Percentiles rank a stretch among this genome's conserved stretches.
These are phyloP conservation scores for Barnettozyma siamensis DNA, from an alignment of 805 yeast genomes.

Conservation along the genomic window DNA sequence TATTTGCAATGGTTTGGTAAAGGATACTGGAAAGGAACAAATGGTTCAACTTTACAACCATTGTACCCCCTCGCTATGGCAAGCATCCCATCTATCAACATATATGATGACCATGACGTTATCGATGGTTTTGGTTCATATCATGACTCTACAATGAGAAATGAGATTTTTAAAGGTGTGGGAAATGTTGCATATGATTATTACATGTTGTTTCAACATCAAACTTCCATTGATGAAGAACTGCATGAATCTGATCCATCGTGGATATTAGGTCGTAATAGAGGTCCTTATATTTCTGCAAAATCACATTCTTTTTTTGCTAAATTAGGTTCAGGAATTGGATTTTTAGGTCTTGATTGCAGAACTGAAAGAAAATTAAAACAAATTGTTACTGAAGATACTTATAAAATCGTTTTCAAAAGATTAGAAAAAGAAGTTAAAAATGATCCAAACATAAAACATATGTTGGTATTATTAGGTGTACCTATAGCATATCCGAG, in stretches of 20 bases:
- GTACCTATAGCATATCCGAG: constrained; percentile 95
- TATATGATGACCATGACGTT: constrained; percentile 93
- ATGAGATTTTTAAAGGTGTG: constrained; percentile 60
- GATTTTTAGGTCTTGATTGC: constrained; percentile 80
- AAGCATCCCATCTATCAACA: constrained; percentile 77
- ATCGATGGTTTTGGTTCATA: constrained; percentile 96
- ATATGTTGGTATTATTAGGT: constrained; percentile 77
- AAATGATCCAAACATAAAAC: constrained; percentile 53
- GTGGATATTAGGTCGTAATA: constrained; percentile 56
- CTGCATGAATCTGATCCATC: constrained; percentile 36
- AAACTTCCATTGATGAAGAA: constrained; percentile 44
- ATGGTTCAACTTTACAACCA: constrained; percentile 60
- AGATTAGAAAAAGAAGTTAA: constrained; percentile 53
- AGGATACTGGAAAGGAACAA: constrained; percentile 74
- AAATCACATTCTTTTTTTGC: constrained; percentile 64
- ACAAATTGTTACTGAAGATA: constrained; percentile 45
- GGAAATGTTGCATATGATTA: constrained; percentile 80
- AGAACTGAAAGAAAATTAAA: constrained; percentile 78
- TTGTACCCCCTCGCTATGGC: constrained; percentile 72
- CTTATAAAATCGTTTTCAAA: constrained; percentile 58
- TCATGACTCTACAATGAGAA: constrained; percentile 64
- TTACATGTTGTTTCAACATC: constrained; percentile 91
- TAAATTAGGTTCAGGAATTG: constrained; percentile 68
- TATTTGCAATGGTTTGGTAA: constrained; percentile 87
- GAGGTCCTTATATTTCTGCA: constrained; percentile 68